A percentile compares a stretch with the other conserved stretches of the same genome.
phyloP scores from a whole-genome alignment of 2,329 filamentous ascomycete species.

The Penicillium thymicola region DNA sequence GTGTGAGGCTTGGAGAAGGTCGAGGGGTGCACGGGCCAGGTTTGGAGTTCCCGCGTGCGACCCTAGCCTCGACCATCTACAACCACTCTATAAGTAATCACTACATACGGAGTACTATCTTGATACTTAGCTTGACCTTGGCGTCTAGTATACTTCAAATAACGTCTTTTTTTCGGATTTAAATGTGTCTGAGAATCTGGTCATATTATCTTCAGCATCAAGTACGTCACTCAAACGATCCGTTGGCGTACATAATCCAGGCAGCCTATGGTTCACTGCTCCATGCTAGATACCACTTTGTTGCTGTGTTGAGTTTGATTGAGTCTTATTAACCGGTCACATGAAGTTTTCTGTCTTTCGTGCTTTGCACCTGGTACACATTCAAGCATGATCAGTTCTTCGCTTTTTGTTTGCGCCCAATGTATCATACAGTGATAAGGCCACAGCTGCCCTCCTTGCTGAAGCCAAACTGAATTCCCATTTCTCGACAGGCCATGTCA shows the following conservation, averaged over 20 bases:
- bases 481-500: no score
- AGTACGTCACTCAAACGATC: neutral
- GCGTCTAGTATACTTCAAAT: neutral
- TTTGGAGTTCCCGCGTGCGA: conserved; percentile 8
- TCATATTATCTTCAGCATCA: neutral
- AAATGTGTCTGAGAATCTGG: neutral
- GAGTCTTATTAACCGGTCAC: no score
- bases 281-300: no score
- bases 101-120: neutral
- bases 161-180: neutral
- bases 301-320: no score
- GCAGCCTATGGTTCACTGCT: neutral
- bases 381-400: no score
- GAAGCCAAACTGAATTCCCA: no score
- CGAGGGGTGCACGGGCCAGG: conserved; percentile 24
- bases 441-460: no score
- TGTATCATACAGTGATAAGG: no score
- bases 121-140: neutral
- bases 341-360: no score
- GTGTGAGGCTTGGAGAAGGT: conserved; percentile 30
- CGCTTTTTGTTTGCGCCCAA: no score
- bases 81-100: neutral
- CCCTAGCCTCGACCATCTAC: neutral
- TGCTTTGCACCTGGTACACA: no score
- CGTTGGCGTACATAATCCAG: neutral